Percentiles rank a stretch among this genome's conserved stretches.
phyloP scores from a whole-genome alignment of 176 grass and related monocot species.

The Rhynchospora breviuscula region DNA sequence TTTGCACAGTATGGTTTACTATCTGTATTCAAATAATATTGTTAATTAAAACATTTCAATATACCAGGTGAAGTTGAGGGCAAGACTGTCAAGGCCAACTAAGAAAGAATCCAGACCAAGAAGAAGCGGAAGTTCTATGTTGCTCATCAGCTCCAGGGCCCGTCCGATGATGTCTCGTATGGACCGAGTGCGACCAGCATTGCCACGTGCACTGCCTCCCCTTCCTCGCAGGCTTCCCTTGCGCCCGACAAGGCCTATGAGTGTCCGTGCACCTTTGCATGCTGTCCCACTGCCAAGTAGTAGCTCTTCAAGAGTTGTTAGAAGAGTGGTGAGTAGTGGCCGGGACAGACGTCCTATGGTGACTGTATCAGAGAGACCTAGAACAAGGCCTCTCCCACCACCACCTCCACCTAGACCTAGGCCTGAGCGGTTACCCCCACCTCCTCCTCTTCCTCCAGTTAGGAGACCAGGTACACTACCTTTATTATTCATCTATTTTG shows the following conservation, averaged over 20 bases:
- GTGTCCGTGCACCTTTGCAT: slow-evolving; percentile 12
- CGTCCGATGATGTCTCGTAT: neutral
- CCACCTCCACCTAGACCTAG: slow-evolving; percentile 4
- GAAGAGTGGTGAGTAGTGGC: slow-evolving; percentile 4
- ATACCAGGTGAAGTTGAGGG: slow-evolving; percentile 19
- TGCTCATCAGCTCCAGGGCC: neutral
- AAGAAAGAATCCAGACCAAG: slow-evolving; percentile 25
- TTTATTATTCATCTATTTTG: neutral
- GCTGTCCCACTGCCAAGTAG: neutral
- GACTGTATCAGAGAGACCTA: slow-evolving; percentile 17
- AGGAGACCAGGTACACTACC: slow-evolving; percentile 14
- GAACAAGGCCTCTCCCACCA: neutral
- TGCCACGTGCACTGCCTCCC: slow-evolving; percentile 5
- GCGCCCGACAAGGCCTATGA: neutral
- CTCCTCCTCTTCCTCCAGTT: slow-evolving; percentile 19
- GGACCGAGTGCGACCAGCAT: slow-evolving; percentile 10
- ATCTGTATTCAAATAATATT: neutral
- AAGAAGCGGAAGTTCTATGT: neutral
- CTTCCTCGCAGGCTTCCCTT: slow-evolving; percentile 5
- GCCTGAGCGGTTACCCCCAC: slow-evolving; percentile 15
- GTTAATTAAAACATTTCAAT: neutral
- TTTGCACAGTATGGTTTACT: neutral
- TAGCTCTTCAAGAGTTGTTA: slow-evolving; percentile 1
- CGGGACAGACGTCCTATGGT: slow-evolving; percentile 14
- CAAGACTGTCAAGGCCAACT: slow-evolving; percentile 24